A percentile compares a stretch with the other conserved stretches of the same genome.
Evolutionary conservation across 2,329 filamentous ascomycete species (phyloP).

Genomic region (Lecanoromycetidae sp.): DNA sequence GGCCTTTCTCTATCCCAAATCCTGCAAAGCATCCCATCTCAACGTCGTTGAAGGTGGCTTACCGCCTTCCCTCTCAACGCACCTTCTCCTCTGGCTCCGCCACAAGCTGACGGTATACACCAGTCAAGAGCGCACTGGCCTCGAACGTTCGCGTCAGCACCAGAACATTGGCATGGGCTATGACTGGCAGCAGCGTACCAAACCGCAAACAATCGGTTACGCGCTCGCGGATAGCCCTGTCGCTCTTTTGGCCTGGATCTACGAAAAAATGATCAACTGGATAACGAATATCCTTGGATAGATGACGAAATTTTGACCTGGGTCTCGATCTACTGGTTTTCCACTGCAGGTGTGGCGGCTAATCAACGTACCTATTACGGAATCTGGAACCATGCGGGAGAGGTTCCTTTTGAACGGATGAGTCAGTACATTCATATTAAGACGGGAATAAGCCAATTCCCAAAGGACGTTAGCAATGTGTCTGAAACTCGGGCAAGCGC

Average conservation of each 20-base stretch:
- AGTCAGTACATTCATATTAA: conserved; percentile 38
- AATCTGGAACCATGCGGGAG: conserved; percentile 30
- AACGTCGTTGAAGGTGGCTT: conserved; percentile 5
- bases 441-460: conserved; percentile 42
- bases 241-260: conserved; percentile 62
- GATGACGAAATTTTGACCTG: conserved; percentile 66
- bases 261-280: conserved; percentile 71
- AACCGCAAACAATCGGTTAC: conserved; percentile 61
- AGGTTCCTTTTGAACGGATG: conserved; percentile 28
- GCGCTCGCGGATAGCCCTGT: conserved; percentile 57
- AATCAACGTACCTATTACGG: conserved; percentile 63
- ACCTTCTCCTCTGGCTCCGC: conserved; percentile 47
- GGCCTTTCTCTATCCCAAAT: no score
- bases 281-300: conserved; percentile 60
- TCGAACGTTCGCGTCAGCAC: conserved; percentile 47
- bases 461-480: conserved; percentile 38
- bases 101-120: conserved; percentile 44
- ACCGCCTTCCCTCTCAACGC: conserved; percentile 28
- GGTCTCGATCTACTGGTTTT: conserved; percentile 63
- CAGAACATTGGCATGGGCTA: conserved; percentile 46
- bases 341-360: conserved; percentile 54
- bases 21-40: conserved; percentile 10
- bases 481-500: conserved; percentile 40
- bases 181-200: conserved; percentile 48
- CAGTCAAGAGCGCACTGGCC: conserved; percentile 36